These are phyloP conservation scores for Geotrichum reessii DNA, from an alignment of 1,139 yeast species.

Conservation along the genomic window DNA sequence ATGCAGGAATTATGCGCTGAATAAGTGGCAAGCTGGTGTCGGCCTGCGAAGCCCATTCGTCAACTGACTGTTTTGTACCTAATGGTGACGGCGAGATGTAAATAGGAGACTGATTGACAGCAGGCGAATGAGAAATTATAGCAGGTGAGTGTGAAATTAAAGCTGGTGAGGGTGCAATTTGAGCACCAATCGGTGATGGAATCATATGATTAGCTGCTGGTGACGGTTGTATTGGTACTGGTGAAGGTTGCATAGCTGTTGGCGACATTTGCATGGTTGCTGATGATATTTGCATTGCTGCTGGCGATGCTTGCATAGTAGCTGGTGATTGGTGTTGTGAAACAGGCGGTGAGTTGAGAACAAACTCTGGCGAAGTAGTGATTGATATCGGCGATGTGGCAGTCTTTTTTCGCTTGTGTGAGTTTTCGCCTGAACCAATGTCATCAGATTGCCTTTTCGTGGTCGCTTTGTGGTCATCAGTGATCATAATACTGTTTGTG, in stretches of 20 bases:
- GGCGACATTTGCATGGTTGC: neutral
- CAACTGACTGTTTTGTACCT: slow-evolving; percentile 12
- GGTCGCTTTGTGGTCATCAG: slow-evolving; percentile 73
- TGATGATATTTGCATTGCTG: neutral
- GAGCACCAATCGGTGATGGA: too few relatives aligned
- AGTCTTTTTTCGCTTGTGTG: neutral
- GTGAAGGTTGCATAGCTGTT: too few relatives aligned
- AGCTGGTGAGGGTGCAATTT: neutral
- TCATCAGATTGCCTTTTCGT: slow-evolving; percentile 3
- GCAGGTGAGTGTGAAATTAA: neutral
- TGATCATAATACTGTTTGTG: slow-evolving; percentile 74
- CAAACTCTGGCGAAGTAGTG: neutral
- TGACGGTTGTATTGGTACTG: neutral
- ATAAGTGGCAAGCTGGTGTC: slow-evolving; percentile 47
- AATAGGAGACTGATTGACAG: slow-evolving; percentile 3
- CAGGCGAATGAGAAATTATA: slow-evolving; percentile 7
- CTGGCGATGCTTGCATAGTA: neutral
- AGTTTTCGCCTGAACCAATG: neutral
- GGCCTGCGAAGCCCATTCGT: slow-evolving; percentile 14
- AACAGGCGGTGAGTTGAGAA: slow-evolving; percentile 4
- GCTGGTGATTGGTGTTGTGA: slow-evolving; percentile 1
- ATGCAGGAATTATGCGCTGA: slow-evolving; percentile 82
- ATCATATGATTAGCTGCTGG: too few relatives aligned
- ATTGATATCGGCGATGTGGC: slow-evolving; percentile 1
- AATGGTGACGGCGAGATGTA: slow-evolving; percentile 4